Percentiles rank a stretch among this genome's conserved stretches.
These are phyloP conservation scores for Colletotrichum orbiculare DNA, from an alignment of 2,329 filamentous ascomycete species.

Conservation along the genomic window DNA sequence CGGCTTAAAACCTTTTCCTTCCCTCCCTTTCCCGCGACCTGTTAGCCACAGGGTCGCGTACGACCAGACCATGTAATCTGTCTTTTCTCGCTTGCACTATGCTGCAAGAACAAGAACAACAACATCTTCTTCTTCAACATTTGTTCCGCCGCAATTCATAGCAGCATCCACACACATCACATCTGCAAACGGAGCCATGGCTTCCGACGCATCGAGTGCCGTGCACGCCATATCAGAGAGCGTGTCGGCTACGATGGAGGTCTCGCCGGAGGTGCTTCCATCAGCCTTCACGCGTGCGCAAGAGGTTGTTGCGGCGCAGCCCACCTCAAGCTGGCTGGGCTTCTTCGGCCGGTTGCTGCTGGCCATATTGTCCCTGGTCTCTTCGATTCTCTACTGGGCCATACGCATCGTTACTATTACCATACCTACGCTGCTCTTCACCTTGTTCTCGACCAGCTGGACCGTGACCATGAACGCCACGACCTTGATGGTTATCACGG, in stretches of 20 bases:
- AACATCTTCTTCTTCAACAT: constrained; percentile 4
- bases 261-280: constrained; percentile 46
- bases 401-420: constrained; percentile 90
- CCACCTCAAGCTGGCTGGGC: constrained; percentile 66
- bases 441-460: constrained; percentile 88
- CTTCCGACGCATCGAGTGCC: constrained; percentile 54
- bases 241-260: constrained; percentile 46
- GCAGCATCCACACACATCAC: constrained; percentile 1
- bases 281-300: constrained; percentile 52
- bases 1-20: constrained; percentile 9
- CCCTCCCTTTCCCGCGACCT: constrained; percentile 24
- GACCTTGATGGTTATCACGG: constrained; percentile 84
- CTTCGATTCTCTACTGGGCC: constrained; percentile 77
- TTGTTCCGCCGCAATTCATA: constrained; percentile 3
- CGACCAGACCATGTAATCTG: constrained; percentile 33
- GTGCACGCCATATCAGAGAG: constrained; percentile 47
- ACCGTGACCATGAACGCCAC: constrained; percentile 99
- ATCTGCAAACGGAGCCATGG: constrained; percentile 48
- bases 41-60: constrained; percentile 25
- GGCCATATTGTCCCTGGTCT: constrained; percentile 64
- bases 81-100: constrained; percentile 33
- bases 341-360: constrained; percentile 66
- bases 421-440: constrained; percentile 88
- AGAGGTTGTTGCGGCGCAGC: constrained; percentile 50
- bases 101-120: constrained; percentile 28